phyloP scores from a whole-genome alignment of 176 grass and related monocot genomes.

The Aegilops longissima region DNA sequence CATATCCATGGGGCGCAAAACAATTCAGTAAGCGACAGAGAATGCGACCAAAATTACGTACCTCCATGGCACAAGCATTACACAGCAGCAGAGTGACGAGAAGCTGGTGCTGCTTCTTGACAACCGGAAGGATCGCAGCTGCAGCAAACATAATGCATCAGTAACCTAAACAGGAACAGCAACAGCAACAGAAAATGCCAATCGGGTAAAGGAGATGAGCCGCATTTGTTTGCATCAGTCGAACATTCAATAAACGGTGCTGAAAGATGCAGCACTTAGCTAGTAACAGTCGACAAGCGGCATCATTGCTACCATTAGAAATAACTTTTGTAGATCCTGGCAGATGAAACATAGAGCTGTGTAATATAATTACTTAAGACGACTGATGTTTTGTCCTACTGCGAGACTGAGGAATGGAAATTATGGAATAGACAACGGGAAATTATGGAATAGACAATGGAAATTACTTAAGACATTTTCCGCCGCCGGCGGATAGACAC shows the following conservation, averaged over 20 bases:
- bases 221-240: neutral
- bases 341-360: neutral
- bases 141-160: constrained; percentile 28
- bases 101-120: constrained; percentile 98
- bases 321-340: neutral
- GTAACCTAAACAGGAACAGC: neutral
- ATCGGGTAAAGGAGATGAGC: neutral
- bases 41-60: constrained; percentile 18
- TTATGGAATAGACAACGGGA: too few species aligned
- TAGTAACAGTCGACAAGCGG: constrained; percentile 1
- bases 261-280: neutral
- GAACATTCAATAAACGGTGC: neutral
- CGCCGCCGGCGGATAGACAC: too few species aligned
- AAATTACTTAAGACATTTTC: neutral
- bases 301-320: neutral
- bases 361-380: neutral
- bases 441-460: too few species aligned
- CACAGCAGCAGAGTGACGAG: constrained; percentile 94
- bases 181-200: neutral
- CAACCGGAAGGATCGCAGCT: constrained; percentile 93
- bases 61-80: constrained; percentile 96
- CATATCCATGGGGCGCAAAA: neutral
- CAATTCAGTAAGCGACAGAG: neutral
- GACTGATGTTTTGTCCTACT: neutral
- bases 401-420: neutral